A percentile compares a stretch with the other conserved stretches of the same genome.
Evolutionary conservation across 1,284 basidiomycete species (phyloP).

Genomic region (Stygiomarasmius scandens): DNA sequence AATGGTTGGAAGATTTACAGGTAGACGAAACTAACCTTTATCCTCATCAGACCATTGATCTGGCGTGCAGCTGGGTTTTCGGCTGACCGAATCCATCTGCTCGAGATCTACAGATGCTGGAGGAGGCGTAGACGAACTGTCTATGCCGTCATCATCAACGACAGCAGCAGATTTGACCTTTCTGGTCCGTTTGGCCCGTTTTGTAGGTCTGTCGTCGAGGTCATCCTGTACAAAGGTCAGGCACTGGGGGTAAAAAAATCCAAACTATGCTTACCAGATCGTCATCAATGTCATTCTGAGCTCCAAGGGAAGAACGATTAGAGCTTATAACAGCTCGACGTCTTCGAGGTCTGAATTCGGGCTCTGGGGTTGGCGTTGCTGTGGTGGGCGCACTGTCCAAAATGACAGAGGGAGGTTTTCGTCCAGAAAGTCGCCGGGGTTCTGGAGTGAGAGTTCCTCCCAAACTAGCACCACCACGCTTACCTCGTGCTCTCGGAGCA

Average conservation of each 20-base stretch:
- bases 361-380: conserved; percentile 55
- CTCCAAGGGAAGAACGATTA: conserved; percentile 33
- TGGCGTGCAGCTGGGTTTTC: conserved; percentile 36
- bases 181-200: conserved; percentile 39
- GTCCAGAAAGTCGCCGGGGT: conserved; percentile 23
- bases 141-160: conserved; percentile 23
- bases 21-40: conserved; percentile 46
- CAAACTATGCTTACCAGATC: conserved; percentile 21
- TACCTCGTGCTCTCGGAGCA: conserved; percentile 23
- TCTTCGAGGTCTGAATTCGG: conserved; percentile 49
- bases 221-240: conserved; percentile 22
- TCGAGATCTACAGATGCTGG: conserved; percentile 15
- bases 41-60: conserved; percentile 61
- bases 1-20: conserved; percentile 16
- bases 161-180: conserved; percentile 35
- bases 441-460: background rate
- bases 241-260: background rate
- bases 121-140: conserved; percentile 20
- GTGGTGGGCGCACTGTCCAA: conserved; percentile 52
- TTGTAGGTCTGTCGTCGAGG: conserved; percentile 34
- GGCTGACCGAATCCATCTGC: conserved; percentile 30
- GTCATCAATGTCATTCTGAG: conserved; percentile 42
- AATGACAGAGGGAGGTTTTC: conserved; percentile 28
- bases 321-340: conserved; percentile 37
- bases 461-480: conserved; percentile 28